These are phyloP conservation scores for Camellia oleifera DNA, from an alignment of 179 eudicot genomes.

Conservation along the genomic window DNA sequence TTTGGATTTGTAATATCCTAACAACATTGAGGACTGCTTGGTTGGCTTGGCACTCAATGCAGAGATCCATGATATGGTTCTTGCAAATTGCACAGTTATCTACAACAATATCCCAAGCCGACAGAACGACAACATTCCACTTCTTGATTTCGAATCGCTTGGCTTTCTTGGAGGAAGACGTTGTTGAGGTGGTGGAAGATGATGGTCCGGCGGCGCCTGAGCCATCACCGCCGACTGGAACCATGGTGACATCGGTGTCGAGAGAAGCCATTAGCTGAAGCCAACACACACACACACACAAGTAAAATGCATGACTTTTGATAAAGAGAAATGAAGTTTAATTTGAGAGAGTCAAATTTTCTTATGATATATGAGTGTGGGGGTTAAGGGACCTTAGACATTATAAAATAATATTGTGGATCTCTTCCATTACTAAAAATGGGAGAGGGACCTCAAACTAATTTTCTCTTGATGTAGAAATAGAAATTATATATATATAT, in stretches of 20 bases:
- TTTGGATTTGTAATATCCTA: too few relatives aligned
- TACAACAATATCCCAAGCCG: slow-evolving; percentile 98
- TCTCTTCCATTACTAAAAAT: too few relatives aligned
- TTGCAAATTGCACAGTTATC: slow-evolving; percentile 90
- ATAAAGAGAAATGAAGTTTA: too few relatives aligned
- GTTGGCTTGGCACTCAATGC: slow-evolving; percentile 61
- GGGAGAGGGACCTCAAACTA: too few relatives aligned
- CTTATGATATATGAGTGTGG: too few relatives aligned
- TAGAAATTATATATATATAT: too few relatives aligned
- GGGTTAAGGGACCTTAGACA: too few relatives aligned
- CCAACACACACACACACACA: not conserved
- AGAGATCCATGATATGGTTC: slow-evolving; percentile 93
- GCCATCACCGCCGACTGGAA: slow-evolving; percentile 29
- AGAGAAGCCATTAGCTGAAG: slow-evolving; percentile 32
- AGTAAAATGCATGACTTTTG: not conserved
- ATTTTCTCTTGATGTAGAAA: too few relatives aligned
- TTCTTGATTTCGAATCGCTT: slow-evolving; percentile 88
- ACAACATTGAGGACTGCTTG: slow-evolving; percentile 31
- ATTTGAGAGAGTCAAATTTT: too few relatives aligned
- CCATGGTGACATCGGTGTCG: slow-evolving; percentile 39
- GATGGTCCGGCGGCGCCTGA: slow-evolving; percentile 30
- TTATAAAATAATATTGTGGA: too few relatives aligned
- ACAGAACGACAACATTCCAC: slow-evolving; percentile 93
- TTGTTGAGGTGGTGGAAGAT: slow-evolving; percentile 9
- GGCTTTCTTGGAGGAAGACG: slow-evolving; percentile 50